These are phyloP conservation scores for Russula sp. DNA, from an alignment of 768 basidiomycete species.

Conservation along the genomic window DNA sequence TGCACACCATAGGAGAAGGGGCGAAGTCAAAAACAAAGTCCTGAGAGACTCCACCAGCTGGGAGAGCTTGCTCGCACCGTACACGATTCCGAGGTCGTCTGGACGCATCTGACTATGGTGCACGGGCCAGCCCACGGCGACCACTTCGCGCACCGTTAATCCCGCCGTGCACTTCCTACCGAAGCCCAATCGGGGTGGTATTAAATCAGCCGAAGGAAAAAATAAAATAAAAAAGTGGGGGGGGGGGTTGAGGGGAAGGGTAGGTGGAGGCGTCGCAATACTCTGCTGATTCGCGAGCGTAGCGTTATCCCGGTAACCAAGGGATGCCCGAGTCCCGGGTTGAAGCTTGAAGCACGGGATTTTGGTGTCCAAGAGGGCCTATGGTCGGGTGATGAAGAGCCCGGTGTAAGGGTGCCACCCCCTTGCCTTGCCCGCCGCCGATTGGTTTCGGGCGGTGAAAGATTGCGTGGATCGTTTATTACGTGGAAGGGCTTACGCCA, in stretches of 20 bases:
- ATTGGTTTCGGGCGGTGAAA: not conserved
- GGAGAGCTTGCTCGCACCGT: constrained; percentile 35
- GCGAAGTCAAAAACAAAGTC: not conserved
- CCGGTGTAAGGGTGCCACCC: constrained; percentile 29
- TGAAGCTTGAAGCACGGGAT: not conserved
- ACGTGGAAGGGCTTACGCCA: constrained; percentile 22
- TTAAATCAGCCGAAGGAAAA: not conserved
- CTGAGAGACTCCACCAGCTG: constrained; percentile 31
- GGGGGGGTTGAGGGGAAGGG: not conserved
- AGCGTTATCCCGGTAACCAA: not conserved
- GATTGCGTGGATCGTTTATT: not conserved
- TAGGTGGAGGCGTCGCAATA: not conserved
- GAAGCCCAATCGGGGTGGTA: not conserved
- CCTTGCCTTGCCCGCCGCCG: not conserved
- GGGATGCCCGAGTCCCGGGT: not conserved
- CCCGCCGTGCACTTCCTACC: constrained; percentile 28
- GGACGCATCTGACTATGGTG: constrained; percentile 37
- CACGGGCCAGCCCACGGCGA: constrained; percentile 36
- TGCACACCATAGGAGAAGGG: not conserved
- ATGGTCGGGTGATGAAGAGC: not conserved
- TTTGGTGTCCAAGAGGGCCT: not conserved
- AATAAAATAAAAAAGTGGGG: not conserved
- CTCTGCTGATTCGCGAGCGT: not conserved
- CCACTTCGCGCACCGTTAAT: constrained; percentile 36
- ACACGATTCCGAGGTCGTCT: constrained; percentile 33